phyloP scores from a whole-genome alignment of 768 basidiomycete species.

The Royoungia palumana region DNA sequence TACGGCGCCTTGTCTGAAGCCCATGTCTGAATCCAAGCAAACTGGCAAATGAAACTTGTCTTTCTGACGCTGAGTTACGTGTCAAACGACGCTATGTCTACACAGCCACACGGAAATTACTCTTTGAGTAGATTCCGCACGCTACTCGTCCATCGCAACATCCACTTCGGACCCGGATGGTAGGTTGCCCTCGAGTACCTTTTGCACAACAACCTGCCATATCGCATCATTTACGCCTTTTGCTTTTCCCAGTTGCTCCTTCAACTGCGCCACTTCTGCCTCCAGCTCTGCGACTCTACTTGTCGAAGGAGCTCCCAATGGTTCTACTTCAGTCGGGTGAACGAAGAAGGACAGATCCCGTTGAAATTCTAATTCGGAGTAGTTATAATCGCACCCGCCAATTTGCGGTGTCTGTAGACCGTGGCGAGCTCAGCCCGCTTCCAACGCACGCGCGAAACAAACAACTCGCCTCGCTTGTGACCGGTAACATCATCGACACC shows the following conservation, averaged over 20 bases:
- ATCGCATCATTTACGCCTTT: constrained; percentile 91
- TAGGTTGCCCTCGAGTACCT: constrained; percentile 36
- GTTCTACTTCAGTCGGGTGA: constrained; percentile 35
- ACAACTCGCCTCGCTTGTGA: constrained; percentile 39
- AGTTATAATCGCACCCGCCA: constrained; percentile 31
- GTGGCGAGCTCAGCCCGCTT: background rate
- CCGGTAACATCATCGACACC: constrained; percentile 58
- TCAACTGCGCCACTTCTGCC: constrained; percentile 61
- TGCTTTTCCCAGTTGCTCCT: constrained; percentile 73
- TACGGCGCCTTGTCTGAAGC: constrained; percentile 87
- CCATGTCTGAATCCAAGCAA: constrained; percentile 47
- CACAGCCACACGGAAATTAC: constrained; percentile 18
- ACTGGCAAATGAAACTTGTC: too few relatives aligned
- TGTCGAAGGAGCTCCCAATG: constrained; percentile 40
- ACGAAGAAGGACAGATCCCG: constrained; percentile 68
- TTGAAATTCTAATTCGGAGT: constrained; percentile 53
- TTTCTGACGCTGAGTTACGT: too few relatives aligned
- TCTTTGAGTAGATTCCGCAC: too few relatives aligned
- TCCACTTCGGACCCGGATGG: background rate
- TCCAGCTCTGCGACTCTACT: constrained; percentile 67
- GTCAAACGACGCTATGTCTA: constrained; percentile 1
- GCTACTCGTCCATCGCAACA: constrained; percentile 13
- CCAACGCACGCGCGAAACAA: background rate
- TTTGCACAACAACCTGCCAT: constrained; percentile 85
- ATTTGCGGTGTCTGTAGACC: constrained; percentile 16